Percentiles rank a stretch among this genome's conserved stretches.
phyloP scores from a whole-genome alignment of 305 asterid species.

The Fraxinus platypoda region DNA sequence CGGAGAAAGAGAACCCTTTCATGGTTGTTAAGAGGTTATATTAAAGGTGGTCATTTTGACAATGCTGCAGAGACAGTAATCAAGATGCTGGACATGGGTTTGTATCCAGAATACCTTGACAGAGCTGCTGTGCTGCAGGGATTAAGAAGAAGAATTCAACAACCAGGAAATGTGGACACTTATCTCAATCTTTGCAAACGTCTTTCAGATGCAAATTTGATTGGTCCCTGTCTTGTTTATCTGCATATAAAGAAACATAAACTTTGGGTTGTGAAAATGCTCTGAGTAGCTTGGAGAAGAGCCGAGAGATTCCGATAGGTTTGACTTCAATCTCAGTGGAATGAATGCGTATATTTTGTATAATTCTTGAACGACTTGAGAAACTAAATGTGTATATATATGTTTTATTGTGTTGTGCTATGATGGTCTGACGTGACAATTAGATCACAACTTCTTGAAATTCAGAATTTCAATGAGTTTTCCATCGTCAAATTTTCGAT shows the following conservation, averaged over 20 bases:
- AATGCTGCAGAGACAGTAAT: conserved; percentile 73
- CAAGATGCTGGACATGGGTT: conserved; percentile 71
- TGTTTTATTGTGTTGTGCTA: not conserved
- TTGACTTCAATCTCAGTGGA: not conserved
- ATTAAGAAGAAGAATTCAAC: conserved; percentile 59
- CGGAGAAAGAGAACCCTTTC: conserved; percentile 67
- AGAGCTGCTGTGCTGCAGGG: conserved; percentile 86
- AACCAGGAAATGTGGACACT: conserved; percentile 50
- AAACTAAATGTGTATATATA: not conserved
- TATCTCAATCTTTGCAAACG: conserved; percentile 69
- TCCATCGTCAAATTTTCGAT: not conserved
- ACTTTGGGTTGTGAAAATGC: conserved; percentile 78
- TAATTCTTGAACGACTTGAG: not conserved
- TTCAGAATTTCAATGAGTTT: not conserved
- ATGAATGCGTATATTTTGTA: not conserved
- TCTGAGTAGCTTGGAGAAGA: conserved; percentile 35
- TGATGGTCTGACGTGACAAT: not conserved
- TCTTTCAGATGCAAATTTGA: conserved; percentile 67
- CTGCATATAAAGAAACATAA: conserved; percentile 65
- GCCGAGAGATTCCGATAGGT: not conserved
- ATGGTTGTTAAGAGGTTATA: conserved; percentile 88
- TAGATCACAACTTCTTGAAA: not conserved
- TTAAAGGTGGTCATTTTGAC: conserved; percentile 85
- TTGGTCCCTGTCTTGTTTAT: conserved; percentile 70
- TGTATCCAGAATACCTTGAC: conserved; percentile 69